Conservation (phyloP, 2,329 filamentous ascomycete species). For the Emmonsiellopsis sp. region DNA sequence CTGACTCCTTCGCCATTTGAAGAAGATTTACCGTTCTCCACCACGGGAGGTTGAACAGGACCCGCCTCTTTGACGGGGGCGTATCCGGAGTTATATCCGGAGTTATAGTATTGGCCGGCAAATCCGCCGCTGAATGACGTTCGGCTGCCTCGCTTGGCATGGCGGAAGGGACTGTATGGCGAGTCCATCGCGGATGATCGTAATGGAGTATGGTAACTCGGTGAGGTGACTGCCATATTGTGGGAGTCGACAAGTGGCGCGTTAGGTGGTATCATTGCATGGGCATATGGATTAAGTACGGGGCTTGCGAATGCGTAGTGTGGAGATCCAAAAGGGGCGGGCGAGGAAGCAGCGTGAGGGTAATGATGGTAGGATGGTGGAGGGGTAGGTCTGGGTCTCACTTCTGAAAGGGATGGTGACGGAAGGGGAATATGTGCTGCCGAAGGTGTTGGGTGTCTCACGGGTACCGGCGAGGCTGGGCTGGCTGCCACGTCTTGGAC, state of each 20-base stretch:
- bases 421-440: constrained; percentile 2
- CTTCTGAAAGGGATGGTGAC: constrained; percentile 9
- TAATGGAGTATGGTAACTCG: constrained; percentile 16
- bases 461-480: constrained; percentile 5
- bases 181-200: constrained; percentile 30
- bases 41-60: constrained; percentile 13
- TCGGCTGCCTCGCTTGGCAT: constrained; percentile 9
- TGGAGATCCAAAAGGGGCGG: constrained; percentile 14
- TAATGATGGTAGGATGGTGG: constrained; percentile 15
- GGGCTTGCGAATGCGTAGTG: constrained; percentile 21
- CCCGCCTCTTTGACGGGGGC: constrained; percentile 23
- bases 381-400: constrained; percentile 9
- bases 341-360: constrained; percentile 12
- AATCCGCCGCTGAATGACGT: constrained; percentile 22
- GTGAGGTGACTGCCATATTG: constrained; percentile 8
- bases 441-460: constrained; percentile 4
- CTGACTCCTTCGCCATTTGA: constrained; percentile 21
- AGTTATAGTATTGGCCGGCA: constrained; percentile 21
- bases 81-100: constrained; percentile 19
- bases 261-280: constrained; percentile 24
- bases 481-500: constrained; percentile 3
- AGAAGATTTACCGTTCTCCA: constrained; percentile 24
- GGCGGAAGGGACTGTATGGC: constrained; percentile 24
- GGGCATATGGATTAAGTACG: constrained; percentile 28
- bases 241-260: constrained; percentile 20